Evolutionary conservation across 495 filamentous ascomycete genomes (phyloP).

Genomic region (Saxophila tyrrhenica): DNA sequence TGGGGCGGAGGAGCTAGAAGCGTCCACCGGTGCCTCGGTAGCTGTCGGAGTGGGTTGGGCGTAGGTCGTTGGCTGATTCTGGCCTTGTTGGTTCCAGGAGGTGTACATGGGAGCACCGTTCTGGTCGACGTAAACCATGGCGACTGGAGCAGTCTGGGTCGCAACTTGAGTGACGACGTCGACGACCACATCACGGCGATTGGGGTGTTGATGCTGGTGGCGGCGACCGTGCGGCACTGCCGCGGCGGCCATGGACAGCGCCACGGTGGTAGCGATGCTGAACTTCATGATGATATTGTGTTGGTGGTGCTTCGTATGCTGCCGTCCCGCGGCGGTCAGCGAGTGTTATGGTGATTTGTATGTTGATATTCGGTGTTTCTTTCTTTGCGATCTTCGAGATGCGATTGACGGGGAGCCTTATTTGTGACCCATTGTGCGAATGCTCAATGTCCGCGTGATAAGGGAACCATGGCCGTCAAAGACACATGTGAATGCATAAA

Average conservation of each 20-base stretch:
- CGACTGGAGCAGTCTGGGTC: conserved; percentile 30
- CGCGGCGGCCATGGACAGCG: neutral
- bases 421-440: neutral
- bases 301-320: conserved; percentile 1
- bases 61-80: neutral
- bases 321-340: conserved; percentile 13
- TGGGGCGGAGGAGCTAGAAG: neutral
- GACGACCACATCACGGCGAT: neutral
- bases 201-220: conserved; percentile 4
- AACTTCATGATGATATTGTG: conserved; percentile 11
- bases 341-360: neutral
- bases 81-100: neutral
- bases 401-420: neutral
- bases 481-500: neutral
- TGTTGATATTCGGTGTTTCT: neutral
- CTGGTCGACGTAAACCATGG: conserved; percentile 56
- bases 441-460: neutral
- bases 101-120: conserved; percentile 40
- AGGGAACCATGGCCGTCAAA: neutral
- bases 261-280: conserved; percentile 8
- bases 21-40: neutral
- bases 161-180: conserved; percentile 27
- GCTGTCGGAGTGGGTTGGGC: neutral
- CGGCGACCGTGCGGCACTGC: conserved; percentile 9
- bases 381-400: neutral